Evolutionary conservation across 2,329 filamentous ascomycete genomes (phyloP).

Genomic region (Botrytis porri): DNA sequence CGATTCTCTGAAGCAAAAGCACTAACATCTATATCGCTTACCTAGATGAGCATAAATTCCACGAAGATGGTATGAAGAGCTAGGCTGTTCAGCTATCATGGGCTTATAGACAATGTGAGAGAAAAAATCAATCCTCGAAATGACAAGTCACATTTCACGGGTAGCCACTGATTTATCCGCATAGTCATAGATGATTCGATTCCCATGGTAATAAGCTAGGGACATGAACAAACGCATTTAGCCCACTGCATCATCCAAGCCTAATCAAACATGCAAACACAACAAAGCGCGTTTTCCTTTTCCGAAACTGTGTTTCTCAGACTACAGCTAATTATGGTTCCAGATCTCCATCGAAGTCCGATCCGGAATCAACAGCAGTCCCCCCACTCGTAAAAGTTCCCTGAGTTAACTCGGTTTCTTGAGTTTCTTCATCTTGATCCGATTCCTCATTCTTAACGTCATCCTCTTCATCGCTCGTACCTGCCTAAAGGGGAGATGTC

Average conservation of each 20-base stretch:
- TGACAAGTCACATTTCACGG: conserved; percentile 1
- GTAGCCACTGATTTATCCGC: neutral
- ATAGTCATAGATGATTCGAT: neutral
- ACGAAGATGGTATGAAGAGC: neutral
- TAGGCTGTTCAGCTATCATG: conserved; percentile 5
- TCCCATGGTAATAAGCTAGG: neutral
- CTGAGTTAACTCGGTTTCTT: neutral
- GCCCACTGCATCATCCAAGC: neutral
- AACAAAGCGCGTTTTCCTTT: neutral
- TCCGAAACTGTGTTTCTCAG: neutral
- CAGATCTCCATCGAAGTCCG: neutral
- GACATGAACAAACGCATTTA: neutral
- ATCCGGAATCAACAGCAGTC: neutral
- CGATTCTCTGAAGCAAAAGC: neutral
- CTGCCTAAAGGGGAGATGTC: neutral
- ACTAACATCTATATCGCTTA: neutral
- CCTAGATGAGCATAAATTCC: neutral
- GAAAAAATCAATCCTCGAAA: neutral
- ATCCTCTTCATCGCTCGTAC: neutral
- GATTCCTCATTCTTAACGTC: neutral
- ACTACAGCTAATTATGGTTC: neutral
- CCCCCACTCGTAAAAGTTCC: neutral
- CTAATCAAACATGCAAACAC: neutral
- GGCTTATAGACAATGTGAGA: neutral
- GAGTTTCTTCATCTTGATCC: neutral